Evolutionary conservation across 2,329 filamentous ascomycete species (phyloP), one percentile per base, ranked within the genome.

Genomic region (Drechslerella coelobrocha): DNA sequence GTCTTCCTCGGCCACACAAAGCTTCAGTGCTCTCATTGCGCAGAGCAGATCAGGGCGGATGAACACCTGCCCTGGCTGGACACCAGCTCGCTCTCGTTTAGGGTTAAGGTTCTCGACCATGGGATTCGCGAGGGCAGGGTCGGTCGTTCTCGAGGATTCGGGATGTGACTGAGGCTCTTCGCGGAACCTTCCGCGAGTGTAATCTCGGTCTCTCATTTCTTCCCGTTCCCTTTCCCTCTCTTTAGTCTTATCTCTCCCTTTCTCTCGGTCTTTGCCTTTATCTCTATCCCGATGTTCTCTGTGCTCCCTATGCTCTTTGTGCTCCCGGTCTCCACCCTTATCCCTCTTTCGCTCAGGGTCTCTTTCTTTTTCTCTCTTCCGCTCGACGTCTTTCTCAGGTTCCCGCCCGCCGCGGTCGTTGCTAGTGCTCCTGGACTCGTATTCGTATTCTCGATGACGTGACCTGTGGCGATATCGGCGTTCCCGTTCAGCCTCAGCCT

Each of bases 1-100:
- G 17, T 72, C 68, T 8, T 65, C 47, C 47, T 72, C 68, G 14
- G 26, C 61, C 7, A 54, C 31, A 27, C 68, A 72, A 2, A 72
- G 61, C 26, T 31, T 31, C 6, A 72, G 26, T 6, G 50, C 19
- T 3, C 21, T 56, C 68, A 72, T 72, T 1, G 68, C 68, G 34
- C 68, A 72, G 6, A 57, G 48, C 3, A 72, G 61, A 19, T 72
- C 68, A 6, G 68, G 68, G 27, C 68, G 61, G 24, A 72, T 66
- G 39, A 72, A 72, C 10, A 37, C 47, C 39, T 72, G 60, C 7
- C 68, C 68, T 3, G 68, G 68, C 26, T 72, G 68, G 12, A 72
- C 55, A 6, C 68, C 68, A 19, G 68, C 68, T 29, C 60, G 48
- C 34, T 72, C 68, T 1, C 61, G 59, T 17, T 34, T 39, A 6